Evolutionary conservation across 2,329 filamentous ascomycete genomes (phyloP).

Genomic region (Neopestalotiopsis sp.): DNA sequence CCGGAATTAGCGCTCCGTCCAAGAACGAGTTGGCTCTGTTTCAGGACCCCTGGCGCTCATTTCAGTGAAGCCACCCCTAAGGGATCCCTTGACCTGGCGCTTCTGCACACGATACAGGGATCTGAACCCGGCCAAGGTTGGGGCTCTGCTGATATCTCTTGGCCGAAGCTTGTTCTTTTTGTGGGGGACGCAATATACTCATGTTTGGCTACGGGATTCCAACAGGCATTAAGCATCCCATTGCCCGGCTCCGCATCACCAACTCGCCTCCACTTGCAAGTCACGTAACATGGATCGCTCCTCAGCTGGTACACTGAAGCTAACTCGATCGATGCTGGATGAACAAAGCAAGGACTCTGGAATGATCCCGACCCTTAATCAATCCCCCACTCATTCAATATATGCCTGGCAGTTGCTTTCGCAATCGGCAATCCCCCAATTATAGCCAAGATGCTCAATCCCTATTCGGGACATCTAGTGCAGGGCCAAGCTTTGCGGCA

Average conservation of each 20-base stretch:
- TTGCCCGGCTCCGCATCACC: not conserved
- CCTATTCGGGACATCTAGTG: not conserved
- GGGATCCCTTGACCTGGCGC: not conserved
- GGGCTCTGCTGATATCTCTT: not conserved
- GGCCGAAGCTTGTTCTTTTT: constrained; percentile 14
- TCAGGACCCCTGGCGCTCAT: constrained; percentile 15
- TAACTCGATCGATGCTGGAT: constrained; percentile 1
- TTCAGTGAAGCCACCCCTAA: constrained; percentile 10
- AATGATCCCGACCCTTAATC: not conserved
- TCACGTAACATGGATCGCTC: not conserved
- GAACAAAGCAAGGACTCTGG: not conserved
- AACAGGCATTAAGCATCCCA: not conserved
- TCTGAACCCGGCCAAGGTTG: not conserved
- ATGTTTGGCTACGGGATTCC: constrained; percentile 5
- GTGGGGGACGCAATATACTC: constrained; percentile 16
- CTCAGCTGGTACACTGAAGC: not conserved
- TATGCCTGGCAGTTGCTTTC: constrained; percentile 14
- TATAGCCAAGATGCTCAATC: not conserved
- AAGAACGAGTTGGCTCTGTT: constrained; percentile 2
- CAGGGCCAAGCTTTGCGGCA: constrained; percentile 14
- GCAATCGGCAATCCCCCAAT: constrained; percentile 14
- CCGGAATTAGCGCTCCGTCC: constrained; percentile 3
- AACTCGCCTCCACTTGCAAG: not conserved
- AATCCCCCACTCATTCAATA: constrained; percentile 10
- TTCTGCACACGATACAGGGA: not conserved